Conservation (phyloP, 2,329 filamentous ascomycete species). For the Cladosporium sp. region DNA sequence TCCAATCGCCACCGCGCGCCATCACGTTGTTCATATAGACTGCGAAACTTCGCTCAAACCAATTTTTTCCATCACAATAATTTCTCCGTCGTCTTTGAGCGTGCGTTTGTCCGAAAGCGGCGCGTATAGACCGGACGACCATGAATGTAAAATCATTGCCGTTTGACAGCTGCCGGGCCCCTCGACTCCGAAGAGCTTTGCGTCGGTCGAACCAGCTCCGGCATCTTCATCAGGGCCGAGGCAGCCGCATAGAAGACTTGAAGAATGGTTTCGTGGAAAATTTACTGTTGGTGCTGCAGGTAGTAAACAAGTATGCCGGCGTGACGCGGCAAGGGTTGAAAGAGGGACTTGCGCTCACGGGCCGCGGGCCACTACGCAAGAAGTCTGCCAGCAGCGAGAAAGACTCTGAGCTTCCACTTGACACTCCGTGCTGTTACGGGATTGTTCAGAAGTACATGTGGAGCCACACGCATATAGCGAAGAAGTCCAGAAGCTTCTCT, state of each 20-base stretch:
- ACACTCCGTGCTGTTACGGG: no score
- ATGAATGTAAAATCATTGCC: not conserved
- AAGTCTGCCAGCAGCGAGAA: not conserved
- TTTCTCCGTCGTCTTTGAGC: not conserved
- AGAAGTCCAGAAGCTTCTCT: no score
- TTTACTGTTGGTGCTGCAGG: not conserved
- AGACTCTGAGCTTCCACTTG: no score
- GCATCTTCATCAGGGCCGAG: not conserved
- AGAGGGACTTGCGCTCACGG: not conserved
- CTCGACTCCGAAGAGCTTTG: not conserved
- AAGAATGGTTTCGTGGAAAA: not conserved
- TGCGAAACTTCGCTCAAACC: not conserved
- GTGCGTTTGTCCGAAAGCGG: not conserved
- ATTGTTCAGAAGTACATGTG: no score
- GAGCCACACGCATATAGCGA: no score
- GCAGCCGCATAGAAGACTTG: not conserved
- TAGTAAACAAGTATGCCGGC: not conserved
- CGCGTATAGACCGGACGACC: not conserved
- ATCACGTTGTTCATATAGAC: not conserved
- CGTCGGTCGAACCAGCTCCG: not conserved
- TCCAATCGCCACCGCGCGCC: not conserved
- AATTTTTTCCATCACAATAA: not conserved
- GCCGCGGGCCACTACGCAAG: not conserved
- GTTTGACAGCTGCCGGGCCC: not conserved
- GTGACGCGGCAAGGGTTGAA: not conserved